Base-by-base conservation (phyloP, 2,329 filamentous ascomycete species). In the Botrytis pseudocinerea region DNA sequence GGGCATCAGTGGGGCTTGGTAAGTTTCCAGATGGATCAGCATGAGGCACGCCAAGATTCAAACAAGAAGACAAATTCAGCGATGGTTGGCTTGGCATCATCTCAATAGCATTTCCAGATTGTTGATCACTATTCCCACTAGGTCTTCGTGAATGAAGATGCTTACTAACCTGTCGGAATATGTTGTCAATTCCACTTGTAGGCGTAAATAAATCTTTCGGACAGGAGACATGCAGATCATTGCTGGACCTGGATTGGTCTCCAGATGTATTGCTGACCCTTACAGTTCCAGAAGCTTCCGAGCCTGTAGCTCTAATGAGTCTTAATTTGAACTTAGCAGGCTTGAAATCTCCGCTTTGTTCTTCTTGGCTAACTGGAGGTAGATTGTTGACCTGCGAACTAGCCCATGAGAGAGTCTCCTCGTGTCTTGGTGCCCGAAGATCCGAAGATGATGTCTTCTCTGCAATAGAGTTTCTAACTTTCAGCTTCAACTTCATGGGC, bases 201-300 rank as follows among this genome's bases (percentile, higher is more conserved):
- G 80, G 73, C 20, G 79, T 80, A 72, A 81, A 81, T 25, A 81
- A 69, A 72, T 81, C 80, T 72, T 77, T 79, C 16, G 78, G 76
- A 44, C 75, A 75, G 38, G 72, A 73, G 59, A 82, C 70, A 44
- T 81, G 74, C 25, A 80, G 73, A 57, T 77, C 78, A 18, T 76
- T 61, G 20, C 74, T 71, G 16, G 74, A 74, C 62, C 74, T 71
- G 14, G 74, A 74, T 65, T 73, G 74, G 32, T 76, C 76, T 51
- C 60, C 70, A 51, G 74, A 76, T 18, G 77, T 75, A 69, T 76
- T 74, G 60, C 77, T 79, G 25, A 81, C 72, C 48, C 76, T 77
- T 25, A 81, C 76, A 22, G 80, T 81, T 16, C 78, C 80, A 22
- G 74, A 72, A 25, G 76, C 76, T 46, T 38, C 54, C 16, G 79